Conservation (phyloP, 768 basidiomycete genomes). For the Podaxis sp. region DNA sequence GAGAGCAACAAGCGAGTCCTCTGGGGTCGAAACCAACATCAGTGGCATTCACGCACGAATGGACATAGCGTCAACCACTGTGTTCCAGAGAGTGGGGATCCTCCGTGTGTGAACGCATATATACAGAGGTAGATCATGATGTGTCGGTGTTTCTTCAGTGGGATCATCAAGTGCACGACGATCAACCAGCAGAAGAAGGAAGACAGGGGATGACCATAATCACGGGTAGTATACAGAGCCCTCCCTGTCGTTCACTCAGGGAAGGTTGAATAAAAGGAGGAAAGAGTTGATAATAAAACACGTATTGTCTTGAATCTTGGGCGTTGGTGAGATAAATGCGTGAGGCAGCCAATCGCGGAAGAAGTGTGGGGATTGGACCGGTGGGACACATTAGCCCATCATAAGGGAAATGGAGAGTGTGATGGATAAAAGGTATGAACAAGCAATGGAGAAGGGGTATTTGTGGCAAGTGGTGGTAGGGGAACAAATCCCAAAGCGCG, state of each 20-base stretch:
- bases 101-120: background rate
- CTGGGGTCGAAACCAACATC: background rate
- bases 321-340: background rate
- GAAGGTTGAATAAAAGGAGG: background rate
- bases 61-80: background rate
- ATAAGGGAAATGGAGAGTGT: background rate
- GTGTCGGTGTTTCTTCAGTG: background rate
- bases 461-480: background rate
- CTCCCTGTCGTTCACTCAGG: background rate
- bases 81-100: background rate
- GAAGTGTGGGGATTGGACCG: background rate
- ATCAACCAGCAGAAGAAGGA: background rate
- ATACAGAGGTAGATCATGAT: constrained; percentile 1
- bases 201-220: background rate
- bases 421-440: constrained; percentile 4
- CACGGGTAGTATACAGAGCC: constrained; percentile 6
- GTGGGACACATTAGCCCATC: constrained; percentile 1
- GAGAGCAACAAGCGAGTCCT: background rate
- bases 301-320: constrained; percentile 11
- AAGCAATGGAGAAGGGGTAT: background rate
- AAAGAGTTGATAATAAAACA: constrained; percentile 10
- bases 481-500: constrained; percentile 3
- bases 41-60: background rate
- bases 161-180: constrained; percentile 2
- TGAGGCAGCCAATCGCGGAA: background rate